phyloP scores from a whole-genome alignment of 768 basidiomycete genomes.

The Fomitopsis serialis region DNA sequence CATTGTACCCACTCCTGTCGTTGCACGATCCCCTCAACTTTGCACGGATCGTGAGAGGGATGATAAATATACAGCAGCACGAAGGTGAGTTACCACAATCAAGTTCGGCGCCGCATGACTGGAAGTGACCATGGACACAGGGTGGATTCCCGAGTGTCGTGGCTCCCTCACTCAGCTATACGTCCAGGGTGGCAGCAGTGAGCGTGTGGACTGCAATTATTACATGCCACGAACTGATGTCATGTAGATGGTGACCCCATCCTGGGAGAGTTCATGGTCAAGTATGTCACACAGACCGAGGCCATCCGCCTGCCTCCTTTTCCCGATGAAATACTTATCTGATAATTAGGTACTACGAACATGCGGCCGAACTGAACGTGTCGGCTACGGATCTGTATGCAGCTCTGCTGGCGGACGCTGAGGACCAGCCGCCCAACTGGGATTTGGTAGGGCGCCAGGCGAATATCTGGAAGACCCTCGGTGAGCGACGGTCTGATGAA shows the following conservation, averaged over 20 bases:
- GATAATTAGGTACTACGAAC: constrained; percentile 40
- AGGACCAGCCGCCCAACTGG: constrained; percentile 53
- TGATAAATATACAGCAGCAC: constrained; percentile 63
- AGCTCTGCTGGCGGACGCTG: constrained; percentile 55
- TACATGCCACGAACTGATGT: background rate
- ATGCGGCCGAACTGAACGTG: constrained; percentile 43
- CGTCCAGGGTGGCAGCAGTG: constrained; percentile 60
- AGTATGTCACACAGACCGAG: constrained; percentile 42
- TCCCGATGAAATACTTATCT: too few relatives aligned
- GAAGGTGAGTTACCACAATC: constrained; percentile 38
- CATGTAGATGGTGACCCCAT: constrained; percentile 55
- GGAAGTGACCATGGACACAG: constrained; percentile 21
- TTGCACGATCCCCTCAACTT: constrained; percentile 58
- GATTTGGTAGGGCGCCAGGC: constrained; percentile 58
- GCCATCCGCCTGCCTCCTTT: too few relatives aligned
- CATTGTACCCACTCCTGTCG: constrained; percentile 56
- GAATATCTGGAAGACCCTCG: constrained; percentile 49
- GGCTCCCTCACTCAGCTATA: constrained; percentile 47
- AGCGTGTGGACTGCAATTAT: constrained; percentile 16
- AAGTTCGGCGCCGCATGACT: background rate
- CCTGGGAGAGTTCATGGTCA: constrained; percentile 59
- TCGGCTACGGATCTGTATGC: constrained; percentile 45
- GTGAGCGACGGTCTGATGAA: constrained; percentile 21
- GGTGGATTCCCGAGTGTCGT: constrained; percentile 65
- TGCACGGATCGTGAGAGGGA: constrained; percentile 53